These are phyloP conservation scores for Secale cereale DNA, from an alignment of 176 grass and related monocot species.

Conservation along the genomic window DNA sequence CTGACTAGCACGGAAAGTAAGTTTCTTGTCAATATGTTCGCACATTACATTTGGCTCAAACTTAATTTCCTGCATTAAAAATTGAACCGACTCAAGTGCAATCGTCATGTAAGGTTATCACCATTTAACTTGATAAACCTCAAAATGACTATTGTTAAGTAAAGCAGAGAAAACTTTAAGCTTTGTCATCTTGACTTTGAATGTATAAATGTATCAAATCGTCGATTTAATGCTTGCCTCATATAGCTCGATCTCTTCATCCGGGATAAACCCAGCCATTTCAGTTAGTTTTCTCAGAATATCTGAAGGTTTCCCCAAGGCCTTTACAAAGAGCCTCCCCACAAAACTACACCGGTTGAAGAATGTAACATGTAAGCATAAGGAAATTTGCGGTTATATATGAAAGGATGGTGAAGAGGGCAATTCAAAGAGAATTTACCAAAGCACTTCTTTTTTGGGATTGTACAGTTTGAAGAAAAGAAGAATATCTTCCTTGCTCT, in stretches of 20 bases:
- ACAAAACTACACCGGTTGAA: conserved; percentile 57
- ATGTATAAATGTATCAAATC: conserved; percentile 14
- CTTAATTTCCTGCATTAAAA: conserved; percentile 71
- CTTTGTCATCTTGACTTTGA: background rate
- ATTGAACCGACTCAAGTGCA: conserved; percentile 23
- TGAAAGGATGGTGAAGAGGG: conserved; percentile 12
- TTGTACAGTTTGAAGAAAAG: conserved; percentile 94
- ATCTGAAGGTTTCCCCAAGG: conserved; percentile 71
- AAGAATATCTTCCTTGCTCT: conserved; percentile 88
- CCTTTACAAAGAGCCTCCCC: conserved; percentile 79
- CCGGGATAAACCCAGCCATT: conserved; percentile 70
- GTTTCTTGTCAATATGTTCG: conserved; percentile 70
- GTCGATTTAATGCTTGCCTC: conserved; percentile 54
- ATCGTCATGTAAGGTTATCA: background rate
- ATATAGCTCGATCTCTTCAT: conserved; percentile 89
- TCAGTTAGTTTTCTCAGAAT: conserved; percentile 76
- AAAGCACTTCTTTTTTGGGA: conserved; percentile 76
- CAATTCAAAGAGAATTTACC: conserved; percentile 50
- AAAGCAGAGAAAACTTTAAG: background rate
- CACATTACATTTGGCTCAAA: conserved; percentile 89
- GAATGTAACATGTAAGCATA: conserved; percentile 4
- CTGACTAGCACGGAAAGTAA: conserved; percentile 69
- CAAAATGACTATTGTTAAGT: background rate
- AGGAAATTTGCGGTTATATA: conserved; percentile 5
- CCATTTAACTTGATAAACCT: background rate